Conservation (phyloP, 805 yeast genomes). For the Saccharomycopsis malanga region DNA sequence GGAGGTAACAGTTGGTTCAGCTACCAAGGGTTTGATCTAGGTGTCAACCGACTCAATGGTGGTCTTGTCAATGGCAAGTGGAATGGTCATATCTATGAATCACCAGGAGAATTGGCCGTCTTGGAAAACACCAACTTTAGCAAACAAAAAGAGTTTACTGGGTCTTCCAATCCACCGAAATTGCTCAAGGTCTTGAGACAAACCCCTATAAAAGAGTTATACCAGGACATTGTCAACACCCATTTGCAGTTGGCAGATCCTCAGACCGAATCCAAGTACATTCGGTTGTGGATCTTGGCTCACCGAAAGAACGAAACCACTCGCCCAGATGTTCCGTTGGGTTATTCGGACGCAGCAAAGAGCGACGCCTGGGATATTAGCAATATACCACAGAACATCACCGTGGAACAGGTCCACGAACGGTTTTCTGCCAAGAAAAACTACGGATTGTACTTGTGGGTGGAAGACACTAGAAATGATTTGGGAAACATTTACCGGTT, state of each 20-base stretch:
- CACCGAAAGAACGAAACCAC: conserved; percentile 65
- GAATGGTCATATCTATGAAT: conserved; percentile 23
- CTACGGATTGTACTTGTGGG: conserved; percentile 50
- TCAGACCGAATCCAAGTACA: conserved; percentile 28
- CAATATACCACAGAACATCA: not conserved
- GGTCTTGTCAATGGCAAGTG: conserved; percentile 11
- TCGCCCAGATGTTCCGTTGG: conserved; percentile 47
- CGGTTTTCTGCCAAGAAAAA: conserved; percentile 40
- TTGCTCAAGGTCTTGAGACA: conserved; percentile 45
- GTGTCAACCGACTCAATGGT: conserved; percentile 47
- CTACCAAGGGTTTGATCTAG: conserved; percentile 70
- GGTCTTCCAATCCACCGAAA: conserved; percentile 20
- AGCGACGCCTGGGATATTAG: conserved; percentile 22
- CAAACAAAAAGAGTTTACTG: not conserved
- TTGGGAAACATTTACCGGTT: conserved; percentile 9
- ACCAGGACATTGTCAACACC: conserved; percentile 40
- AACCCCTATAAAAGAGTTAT: conserved; percentile 44
- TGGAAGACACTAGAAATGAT: conserved; percentile 44
- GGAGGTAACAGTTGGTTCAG: conserved; percentile 43
- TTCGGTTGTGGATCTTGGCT: conserved; percentile 59
- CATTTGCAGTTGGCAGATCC: conserved; percentile 30
- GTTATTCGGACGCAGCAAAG: not conserved
- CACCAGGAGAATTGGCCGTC: conserved; percentile 16
- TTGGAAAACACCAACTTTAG: conserved; percentile 2
- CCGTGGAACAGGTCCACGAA: conserved; percentile 44